A percentile compares a stretch with the other conserved stretches of the same genome.
These are phyloP conservation scores for Thelonectria discophora DNA, from an alignment of 2,329 filamentous ascomycete species.

Conservation along the genomic window DNA sequence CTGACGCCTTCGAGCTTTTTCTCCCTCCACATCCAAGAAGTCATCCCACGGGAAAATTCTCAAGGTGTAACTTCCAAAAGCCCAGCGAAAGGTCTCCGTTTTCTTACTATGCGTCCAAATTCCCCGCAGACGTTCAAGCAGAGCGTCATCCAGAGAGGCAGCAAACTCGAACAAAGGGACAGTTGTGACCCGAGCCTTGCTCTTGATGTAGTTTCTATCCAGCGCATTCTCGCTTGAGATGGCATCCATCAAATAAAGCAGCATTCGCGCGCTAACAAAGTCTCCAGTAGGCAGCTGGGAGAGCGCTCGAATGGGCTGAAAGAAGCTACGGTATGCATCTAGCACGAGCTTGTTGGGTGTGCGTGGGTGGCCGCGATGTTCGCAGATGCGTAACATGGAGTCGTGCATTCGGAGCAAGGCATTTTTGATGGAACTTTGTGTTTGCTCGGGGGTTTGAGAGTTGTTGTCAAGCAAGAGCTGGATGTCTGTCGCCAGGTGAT, in stretches of 20 bases:
- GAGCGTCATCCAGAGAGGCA: neutral
- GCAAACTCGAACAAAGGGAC: neutral
- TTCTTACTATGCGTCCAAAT: constrained; percentile 1
- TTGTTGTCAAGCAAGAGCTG: neutral
- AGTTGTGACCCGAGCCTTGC: neutral
- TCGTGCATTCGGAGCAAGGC: neutral
- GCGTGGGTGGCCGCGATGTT: neutral
- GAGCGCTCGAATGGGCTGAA: neutral
- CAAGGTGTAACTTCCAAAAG: neutral
- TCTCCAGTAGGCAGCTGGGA: neutral
- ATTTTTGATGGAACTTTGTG: neutral
- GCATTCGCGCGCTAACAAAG: constrained; percentile 6
- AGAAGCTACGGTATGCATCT: neutral
- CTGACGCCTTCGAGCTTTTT: neutral
- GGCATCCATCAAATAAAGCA: constrained; percentile 1
- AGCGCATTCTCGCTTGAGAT: neutral
- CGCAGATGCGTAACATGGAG: neutral
- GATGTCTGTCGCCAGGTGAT: neutral
- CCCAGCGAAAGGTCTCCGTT: neutral
- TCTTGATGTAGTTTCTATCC: neutral
- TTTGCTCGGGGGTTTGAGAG: too few relatives aligned
- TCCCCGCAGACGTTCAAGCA: neutral
- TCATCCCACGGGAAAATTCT: too few relatives aligned
- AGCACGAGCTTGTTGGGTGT: neutral
- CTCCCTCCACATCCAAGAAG: neutral